These are phyloP conservation scores for Paracoccidioides brasiliensis DNA, from an alignment of 2,329 filamentous ascomycete species.

Conservation along the genomic window DNA sequence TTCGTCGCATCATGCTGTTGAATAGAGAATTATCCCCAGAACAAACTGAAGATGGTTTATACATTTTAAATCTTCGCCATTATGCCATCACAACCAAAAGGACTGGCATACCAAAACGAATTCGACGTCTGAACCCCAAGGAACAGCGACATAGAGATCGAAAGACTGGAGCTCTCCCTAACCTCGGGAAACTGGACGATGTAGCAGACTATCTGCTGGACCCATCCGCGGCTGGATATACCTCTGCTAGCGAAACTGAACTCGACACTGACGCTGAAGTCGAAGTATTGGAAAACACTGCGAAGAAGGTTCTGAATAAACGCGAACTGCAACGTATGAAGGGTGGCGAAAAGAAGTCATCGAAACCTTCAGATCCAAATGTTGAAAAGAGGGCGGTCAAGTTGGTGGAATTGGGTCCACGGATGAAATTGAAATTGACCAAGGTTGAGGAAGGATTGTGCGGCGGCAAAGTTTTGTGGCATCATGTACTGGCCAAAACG, in stretches of 20 bases:
- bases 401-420: conserved; percentile 78
- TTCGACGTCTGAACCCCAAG: conserved; percentile 72
- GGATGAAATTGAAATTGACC: conserved; percentile 75
- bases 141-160: conserved; percentile 59
- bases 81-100: conserved; percentile 89
- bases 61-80: conserved; percentile 77
- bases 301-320: conserved; percentile 41
- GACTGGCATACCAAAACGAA: conserved; percentile 68
- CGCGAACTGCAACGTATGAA: conserved; percentile 37
- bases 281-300: conserved; percentile 53
- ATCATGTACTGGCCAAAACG: conserved; percentile 82
- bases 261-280: conserved; percentile 91
- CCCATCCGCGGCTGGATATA: conserved; percentile 65
- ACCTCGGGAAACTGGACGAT: conserved; percentile 80
- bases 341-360: conserved; percentile 33
- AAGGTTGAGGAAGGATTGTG: conserved; percentile 96
- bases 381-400: conserved; percentile 84
- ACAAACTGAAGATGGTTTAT: conserved; percentile 47
- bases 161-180: conserved; percentile 62
- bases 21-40: conserved; percentile 53
- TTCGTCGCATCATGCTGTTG: conserved; percentile 76
- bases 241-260: conserved; percentile 86
- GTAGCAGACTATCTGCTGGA: conserved; percentile 92
- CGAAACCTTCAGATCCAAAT: conserved; percentile 29
- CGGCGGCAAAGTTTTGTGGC: conserved; percentile 88